Evolutionary conservation across 495 filamentous ascomycete species (phyloP).

Genomic region (Xylaria grammica): DNA sequence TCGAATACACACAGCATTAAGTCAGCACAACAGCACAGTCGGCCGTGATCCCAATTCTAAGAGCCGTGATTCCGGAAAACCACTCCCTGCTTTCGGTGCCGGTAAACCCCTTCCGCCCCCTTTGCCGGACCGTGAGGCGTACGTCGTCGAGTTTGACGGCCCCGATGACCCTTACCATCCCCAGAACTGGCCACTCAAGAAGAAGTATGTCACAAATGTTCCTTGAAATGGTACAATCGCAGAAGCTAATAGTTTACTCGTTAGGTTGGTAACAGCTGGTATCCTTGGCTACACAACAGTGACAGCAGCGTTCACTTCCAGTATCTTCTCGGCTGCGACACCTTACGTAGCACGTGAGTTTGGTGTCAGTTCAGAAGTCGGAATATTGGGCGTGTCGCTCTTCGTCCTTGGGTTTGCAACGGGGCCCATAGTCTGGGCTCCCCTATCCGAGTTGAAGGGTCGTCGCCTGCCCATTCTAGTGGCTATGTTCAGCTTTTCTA

Average conservation of each 20-base stretch:
- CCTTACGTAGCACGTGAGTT: conserved; percentile 56
- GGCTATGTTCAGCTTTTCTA: conserved; percentile 76
- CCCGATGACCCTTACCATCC: conserved; percentile 80
- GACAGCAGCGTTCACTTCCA: conserved; percentile 72
- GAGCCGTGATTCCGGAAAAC: conserved; percentile 57
- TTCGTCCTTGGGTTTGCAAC: conserved; percentile 76
- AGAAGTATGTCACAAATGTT: conserved; percentile 63
- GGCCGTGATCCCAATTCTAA: conserved; percentile 57
- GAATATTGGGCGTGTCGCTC: conserved; percentile 68
- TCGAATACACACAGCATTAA: conserved; percentile 74
- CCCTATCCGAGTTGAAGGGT: conserved; percentile 79
- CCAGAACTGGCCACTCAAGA: conserved; percentile 79
- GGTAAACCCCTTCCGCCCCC: conserved; percentile 80
- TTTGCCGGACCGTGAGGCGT: conserved; percentile 75
- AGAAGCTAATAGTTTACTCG: neutral
- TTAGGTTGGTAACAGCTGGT: conserved; percentile 64
- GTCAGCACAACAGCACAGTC: conserved; percentile 78
- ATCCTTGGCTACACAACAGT: conserved; percentile 83
- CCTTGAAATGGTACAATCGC: neutral
- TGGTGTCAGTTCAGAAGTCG: conserved; percentile 62
- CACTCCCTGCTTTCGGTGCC: conserved; percentile 66
- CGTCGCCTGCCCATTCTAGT: conserved; percentile 73
- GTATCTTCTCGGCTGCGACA: conserved; percentile 71
- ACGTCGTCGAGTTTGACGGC: conserved; percentile 87
- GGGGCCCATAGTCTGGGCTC: conserved; percentile 70